phyloP scores from a whole-genome alignment of 1,284 basidiomycete genomes.

The Moniliella sp. region DNA sequence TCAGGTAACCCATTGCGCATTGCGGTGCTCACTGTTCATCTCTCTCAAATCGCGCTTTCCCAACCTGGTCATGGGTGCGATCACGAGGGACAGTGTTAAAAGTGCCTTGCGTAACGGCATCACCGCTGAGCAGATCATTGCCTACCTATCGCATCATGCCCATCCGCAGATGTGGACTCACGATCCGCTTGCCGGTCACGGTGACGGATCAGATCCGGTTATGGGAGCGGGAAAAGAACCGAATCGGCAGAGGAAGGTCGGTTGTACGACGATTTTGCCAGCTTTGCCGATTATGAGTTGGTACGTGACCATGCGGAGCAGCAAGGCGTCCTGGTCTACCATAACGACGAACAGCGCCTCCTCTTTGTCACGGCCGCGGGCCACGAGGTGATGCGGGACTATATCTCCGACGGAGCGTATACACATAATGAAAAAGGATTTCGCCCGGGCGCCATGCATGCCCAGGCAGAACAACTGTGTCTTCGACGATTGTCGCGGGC shows the following conservation, averaged over 20 bases:
- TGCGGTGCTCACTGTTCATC: constrained; percentile 80
- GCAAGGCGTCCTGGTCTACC: not conserved
- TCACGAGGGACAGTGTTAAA: constrained; percentile 84
- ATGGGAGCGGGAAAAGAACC: constrained; percentile 89
- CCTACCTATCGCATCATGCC: constrained; percentile 76
- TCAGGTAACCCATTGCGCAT: constrained; percentile 82
- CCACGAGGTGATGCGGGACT: too few species aligned
- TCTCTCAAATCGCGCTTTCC: constrained; percentile 79
- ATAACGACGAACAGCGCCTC: not conserved
- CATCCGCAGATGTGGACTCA: constrained; percentile 94
- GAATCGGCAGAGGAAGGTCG: constrained; percentile 42
- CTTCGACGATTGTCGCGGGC: too few species aligned
- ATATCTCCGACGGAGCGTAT: too few species aligned
- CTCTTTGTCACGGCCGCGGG: not conserved
- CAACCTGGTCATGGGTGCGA: constrained; percentile 78
- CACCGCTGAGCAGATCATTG: constrained; percentile 87
- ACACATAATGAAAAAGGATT: too few species aligned
- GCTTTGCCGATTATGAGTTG: constrained; percentile 63
- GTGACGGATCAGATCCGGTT: constrained; percentile 93
- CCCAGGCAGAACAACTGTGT: too few species aligned
- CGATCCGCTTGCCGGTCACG: constrained; percentile 77
- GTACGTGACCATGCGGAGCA: constrained; percentile 59
- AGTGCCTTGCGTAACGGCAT: constrained; percentile 83
- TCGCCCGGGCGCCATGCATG: too few species aligned
- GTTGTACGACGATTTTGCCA: constrained; percentile 58